Evolutionary conservation across 2,329 filamentous ascomycete genomes (phyloP).

Genomic region (Aureobasidium sp.): DNA sequence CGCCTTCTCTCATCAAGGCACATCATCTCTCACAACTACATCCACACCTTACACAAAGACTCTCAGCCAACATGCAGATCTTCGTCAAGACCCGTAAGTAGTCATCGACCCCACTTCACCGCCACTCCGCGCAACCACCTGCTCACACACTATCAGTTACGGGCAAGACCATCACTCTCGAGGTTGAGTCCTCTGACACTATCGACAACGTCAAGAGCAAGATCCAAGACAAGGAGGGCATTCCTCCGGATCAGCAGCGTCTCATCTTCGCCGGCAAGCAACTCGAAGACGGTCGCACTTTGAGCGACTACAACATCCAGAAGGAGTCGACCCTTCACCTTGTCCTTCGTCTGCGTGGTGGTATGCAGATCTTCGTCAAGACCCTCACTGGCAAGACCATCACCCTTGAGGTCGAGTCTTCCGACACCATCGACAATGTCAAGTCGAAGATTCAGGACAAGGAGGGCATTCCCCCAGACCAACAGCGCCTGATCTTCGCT

Average conservation of each 20-base stretch:
- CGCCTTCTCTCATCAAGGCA: background rate
- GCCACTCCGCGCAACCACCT: constrained; percentile 20
- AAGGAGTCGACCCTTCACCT: constrained; percentile 60
- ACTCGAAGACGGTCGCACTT: constrained; percentile 85
- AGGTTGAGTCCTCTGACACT: constrained; percentile 69
- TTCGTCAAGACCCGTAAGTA: constrained; percentile 92
- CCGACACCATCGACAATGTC: constrained; percentile 89
- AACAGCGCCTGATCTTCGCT: constrained; percentile 88
- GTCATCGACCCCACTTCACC: constrained; percentile 22
- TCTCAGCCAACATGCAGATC: constrained; percentile 68
- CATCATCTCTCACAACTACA: constrained; percentile 17
- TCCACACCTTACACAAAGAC: constrained; percentile 20
- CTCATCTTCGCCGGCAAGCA: constrained; percentile 96
- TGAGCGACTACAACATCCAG: constrained; percentile 92
- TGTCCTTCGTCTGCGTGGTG: constrained; percentile 56
- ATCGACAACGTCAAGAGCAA: constrained; percentile 97
- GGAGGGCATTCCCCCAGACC: constrained; percentile 85
- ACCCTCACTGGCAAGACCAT: constrained; percentile 77
- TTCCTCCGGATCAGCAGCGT: constrained; percentile 92
- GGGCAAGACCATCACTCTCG: constrained; percentile 61
- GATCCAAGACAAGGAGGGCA: constrained; percentile 97
- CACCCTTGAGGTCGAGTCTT: constrained; percentile 82
- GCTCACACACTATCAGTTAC: constrained; percentile 47
- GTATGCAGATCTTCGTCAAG: constrained; percentile 57
- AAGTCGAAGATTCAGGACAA: constrained; percentile 81